Percentiles rank a stretch among this genome's conserved stretches.
phyloP scores from a whole-genome alignment of 2,329 filamentous ascomycete genomes.

The Ceratocystis albifundus region DNA sequence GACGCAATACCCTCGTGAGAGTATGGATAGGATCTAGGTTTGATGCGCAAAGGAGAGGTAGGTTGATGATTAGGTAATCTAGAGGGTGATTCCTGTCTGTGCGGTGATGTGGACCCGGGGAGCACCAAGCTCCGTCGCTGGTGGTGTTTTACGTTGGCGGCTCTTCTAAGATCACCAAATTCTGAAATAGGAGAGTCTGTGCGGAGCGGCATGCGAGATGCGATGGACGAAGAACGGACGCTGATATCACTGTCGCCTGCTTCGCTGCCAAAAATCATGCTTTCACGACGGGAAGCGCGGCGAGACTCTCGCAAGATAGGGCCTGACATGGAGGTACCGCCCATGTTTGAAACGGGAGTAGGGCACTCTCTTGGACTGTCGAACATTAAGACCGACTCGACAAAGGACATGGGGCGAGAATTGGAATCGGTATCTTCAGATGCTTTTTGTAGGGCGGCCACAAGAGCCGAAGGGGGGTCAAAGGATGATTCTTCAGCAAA shows the following conservation, averaged over 20 bases:
- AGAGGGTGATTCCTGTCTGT: conserved; percentile 79
- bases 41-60: conserved; percentile 79
- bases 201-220: conserved; percentile 54
- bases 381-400: conserved; percentile 63
- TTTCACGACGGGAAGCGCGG: conserved; percentile 37
- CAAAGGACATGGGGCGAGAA: conserved; percentile 45
- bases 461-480: conserved; percentile 41
- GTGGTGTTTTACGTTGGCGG: conserved; percentile 67
- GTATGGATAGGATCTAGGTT: conserved; percentile 55
- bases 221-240: conserved; percentile 63
- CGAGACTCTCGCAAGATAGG: conserved; percentile 46
- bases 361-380: conserved; percentile 84
- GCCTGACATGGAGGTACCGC: conserved; percentile 29
- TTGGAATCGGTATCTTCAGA: conserved; percentile 32
- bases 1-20: conserved; percentile 59
- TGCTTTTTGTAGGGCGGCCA: conserved; percentile 41
- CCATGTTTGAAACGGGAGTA: conserved; percentile 74
- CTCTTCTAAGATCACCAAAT: conserved; percentile 60
- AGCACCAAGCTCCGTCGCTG: conserved; percentile 81
- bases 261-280: conserved; percentile 74
- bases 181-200: conserved; percentile 89
- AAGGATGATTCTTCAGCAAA: conserved; percentile 46
- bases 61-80: conserved; percentile 49
- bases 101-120: conserved; percentile 64
- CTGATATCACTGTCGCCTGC: conserved; percentile 79